Evolutionary conservation across 176 grass and related monocot genomes (phyloP), one percentile per base, ranked within the genome.

Genomic region (Tillandsia leiboldiana): DNA sequence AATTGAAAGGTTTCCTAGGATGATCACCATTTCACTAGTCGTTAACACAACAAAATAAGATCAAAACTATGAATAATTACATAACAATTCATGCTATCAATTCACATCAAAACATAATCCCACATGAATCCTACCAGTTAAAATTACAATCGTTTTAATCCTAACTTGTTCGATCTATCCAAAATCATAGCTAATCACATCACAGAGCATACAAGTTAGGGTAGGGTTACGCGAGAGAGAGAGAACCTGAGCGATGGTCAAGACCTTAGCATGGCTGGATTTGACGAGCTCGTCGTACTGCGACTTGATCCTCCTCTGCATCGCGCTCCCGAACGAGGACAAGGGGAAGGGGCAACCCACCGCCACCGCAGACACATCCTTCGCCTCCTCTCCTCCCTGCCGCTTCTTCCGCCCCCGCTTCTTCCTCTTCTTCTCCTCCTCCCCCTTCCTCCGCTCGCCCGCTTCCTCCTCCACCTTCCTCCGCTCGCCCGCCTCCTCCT

Each of bases 251-350:
- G 80, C 61, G 58, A 83, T 64, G 51, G 93, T 92, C 81, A 87
- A 65, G 51, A 68, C 68, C n/a, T 72, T 74, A 23, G 69, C 81
- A 67, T 87, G 82, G 76, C 81, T 97, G 13, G 89, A 88, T 68
- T 74, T 81, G 71, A 79, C 83, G 73, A 97, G 77, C 65, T 92
- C 83, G 79, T 92, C 93, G 70, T 97, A 97, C 17, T 79, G 87
- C 59, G 65, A 67, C 73, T 86, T 85, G 63, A 97, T 90, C 77
- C 84, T 85, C 18, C 84, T 81, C 82, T 90, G 89, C 42, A 91
- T 82, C 17, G 79, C 11, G 27, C 93, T 83, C 3, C 86, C 74
- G n/a, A 87, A 80, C 57, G 82, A 90, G 0, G 86, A 81, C 26
- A 90, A 79, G 23, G 89, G 93, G 77, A 92, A 97, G 48, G 80